These are phyloP conservation scores for Thielaviopsis ethacetica DNA, from an alignment of 2,329 filamentous ascomycete genomes.

Conservation along the genomic window DNA sequence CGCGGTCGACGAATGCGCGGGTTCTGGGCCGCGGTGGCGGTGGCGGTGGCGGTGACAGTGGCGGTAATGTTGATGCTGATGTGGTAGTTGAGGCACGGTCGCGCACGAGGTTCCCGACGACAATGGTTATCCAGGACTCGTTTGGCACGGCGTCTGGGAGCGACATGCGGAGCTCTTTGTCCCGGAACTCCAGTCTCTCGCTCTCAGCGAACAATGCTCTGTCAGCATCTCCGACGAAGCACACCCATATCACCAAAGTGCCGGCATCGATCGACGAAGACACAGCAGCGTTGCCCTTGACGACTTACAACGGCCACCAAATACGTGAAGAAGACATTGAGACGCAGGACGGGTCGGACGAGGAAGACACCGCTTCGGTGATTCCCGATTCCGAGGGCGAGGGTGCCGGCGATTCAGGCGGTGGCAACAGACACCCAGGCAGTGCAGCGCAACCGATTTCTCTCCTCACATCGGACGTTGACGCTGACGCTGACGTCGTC, in stretches of 20 bases:
- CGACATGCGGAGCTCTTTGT: not conserved
- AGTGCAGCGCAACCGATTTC: not conserved
- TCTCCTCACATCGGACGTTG: not conserved
- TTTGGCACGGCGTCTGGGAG: slow-evolving; percentile 17
- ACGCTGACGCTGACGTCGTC: not conserved
- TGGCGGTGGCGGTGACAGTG: no score
- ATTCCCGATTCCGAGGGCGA: slow-evolving; percentile 11
- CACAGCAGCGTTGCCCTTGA: not conserved
- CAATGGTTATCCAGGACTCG: slow-evolving; percentile 29
- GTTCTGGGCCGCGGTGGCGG: slow-evolving; percentile 10
- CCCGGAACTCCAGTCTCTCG: not conserved
- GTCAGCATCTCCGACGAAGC: not conserved
- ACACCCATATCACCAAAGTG: not conserved
- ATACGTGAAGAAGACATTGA: slow-evolving; percentile 8
- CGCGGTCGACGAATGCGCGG: slow-evolving; percentile 18
- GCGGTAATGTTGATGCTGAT: no score
- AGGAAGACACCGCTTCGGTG: slow-evolving; percentile 10
- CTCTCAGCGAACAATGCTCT: not conserved
- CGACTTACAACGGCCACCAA: not conserved
- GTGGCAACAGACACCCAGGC: not conserved
- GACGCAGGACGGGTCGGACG: slow-evolving; percentile 7
- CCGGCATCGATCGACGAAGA: not conserved
- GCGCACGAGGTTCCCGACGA: slow-evolving; percentile 13
- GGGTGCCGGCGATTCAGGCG: not conserved
- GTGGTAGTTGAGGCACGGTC: slow-evolving; percentile 15